Base-by-base conservation (phyloP, 192 early-diverging fungal species). In the Backusella sp. region DNA sequence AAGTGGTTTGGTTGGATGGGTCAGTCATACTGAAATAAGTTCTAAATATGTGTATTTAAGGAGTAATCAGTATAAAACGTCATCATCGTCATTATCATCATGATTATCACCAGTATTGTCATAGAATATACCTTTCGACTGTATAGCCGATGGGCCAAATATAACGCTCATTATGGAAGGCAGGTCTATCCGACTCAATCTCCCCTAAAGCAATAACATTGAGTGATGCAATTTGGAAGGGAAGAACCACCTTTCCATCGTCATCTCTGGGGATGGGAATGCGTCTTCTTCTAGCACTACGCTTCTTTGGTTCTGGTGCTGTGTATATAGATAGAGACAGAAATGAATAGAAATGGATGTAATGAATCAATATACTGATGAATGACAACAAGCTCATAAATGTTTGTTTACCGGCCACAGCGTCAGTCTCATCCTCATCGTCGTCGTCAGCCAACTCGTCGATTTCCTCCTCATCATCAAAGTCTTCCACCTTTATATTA, bases 81-180 rank as follows among this genome's bases (percentile, higher is more conserved):
- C 21, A 59, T 19, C 19, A 23, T 76, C 70, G 12, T 46, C 44
- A 75, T 21, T 28, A 42, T 62, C 12, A 73, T 26, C 4, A 36
- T 39, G 30, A 65, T 84, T 42, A 19, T 68, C 30, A 53, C 6
- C 19, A 32, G n/a, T 66, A 23, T 30, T 32, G 26, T 66, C 62
- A 66, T 30, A 67, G 12, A 56, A 70, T 73, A 78, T 77, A 87
- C 76, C 80, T 84, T 74, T 86, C 81, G 7, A 88, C 85, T n/a
- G 78, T 86, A 80, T 93, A 96, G 19, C 94, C 94, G 17, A 95
- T 84, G 0, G 94, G 94, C 80, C 84, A 96, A 35, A 96, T 94
- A 77, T 96, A 94, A 52, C 93, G 86, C 72, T 94, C 92, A 73
- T 83, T 92, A 77, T 96, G 94, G 79, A 89, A 96, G 0, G 82